A percentile compares a stretch with the other conserved stretches of the same genome.
phyloP scores from a whole-genome alignment of 1,139 yeast genomes.

The Pichia sp. region DNA sequence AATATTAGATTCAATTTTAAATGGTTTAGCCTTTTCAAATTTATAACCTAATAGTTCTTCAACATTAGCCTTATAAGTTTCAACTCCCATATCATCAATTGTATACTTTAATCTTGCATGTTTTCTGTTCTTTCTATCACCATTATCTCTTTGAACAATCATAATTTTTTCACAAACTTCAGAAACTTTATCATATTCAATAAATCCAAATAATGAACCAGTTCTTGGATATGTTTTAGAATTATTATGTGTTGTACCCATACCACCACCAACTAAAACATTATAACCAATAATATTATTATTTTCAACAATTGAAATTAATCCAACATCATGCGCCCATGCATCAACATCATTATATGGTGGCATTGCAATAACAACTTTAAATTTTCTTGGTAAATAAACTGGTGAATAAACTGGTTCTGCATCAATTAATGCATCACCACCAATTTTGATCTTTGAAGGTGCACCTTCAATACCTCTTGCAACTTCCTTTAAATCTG shows the following conservation, averaged over 20 bases:
- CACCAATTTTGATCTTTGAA: conserved; percentile 74
- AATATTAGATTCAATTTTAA: conserved; percentile 76
- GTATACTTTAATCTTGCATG: conserved; percentile 98
- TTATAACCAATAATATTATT: conserved; percentile 67
- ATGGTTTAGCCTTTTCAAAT: conserved; percentile 65
- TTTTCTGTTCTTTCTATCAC: conserved; percentile 94
- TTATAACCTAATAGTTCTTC: conserved; percentile 77
- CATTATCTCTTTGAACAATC: conserved; percentile 91
- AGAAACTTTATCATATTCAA: conserved; percentile 59
- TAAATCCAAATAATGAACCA: conserved; percentile 80
- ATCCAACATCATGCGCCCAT: conserved; percentile 90
- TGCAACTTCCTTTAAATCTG: conserved; percentile 67
- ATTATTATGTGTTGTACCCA: conserved; percentile 97
- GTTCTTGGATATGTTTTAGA: conserved; percentile 95
- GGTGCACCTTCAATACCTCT: conserved; percentile 63
- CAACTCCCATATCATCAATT: conserved; percentile 85
- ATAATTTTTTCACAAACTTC: conserved; percentile 84
- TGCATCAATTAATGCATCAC: conserved; percentile 75
- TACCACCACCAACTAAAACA: conserved; percentile 94
- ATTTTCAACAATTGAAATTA: conserved; percentile 78
- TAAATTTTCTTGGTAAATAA: conserved; percentile 93
- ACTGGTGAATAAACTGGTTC: conserved; percentile 88
- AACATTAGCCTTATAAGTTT: conserved; percentile 68
- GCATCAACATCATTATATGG: conserved; percentile 97
- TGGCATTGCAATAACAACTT: conserved; percentile 90